phyloP scores from a whole-genome alignment of 345 rosid species.

The Brassica napus region DNA sequence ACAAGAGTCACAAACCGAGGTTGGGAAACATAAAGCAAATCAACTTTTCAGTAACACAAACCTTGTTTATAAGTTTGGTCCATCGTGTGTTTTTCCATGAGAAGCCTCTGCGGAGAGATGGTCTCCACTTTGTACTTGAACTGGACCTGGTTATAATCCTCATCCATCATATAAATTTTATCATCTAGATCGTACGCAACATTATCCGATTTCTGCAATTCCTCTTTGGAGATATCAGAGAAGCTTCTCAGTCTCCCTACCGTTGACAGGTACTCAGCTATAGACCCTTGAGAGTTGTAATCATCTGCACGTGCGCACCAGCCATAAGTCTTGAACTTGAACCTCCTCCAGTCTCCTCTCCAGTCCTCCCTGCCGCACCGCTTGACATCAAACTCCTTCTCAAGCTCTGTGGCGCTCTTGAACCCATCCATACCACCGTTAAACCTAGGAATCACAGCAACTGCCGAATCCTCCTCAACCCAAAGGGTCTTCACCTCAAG shows the following conservation, averaged over 20 bases:
- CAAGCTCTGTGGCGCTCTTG: conserved; percentile 55
- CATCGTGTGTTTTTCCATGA: conserved; percentile 67
- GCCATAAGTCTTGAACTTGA: conserved; percentile 44
- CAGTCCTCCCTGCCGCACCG: conserved; percentile 55
- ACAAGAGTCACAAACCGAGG: not conserved
- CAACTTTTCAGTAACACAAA: conserved; percentile 10
- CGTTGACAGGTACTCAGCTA: conserved; percentile 65
- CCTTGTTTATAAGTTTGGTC: conserved; percentile 70
- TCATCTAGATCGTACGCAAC: conserved; percentile 42
- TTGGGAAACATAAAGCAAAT: no score
- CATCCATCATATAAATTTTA: conserved; percentile 61
- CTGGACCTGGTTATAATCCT: conserved; percentile 49
- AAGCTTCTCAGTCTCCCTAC: conserved; percentile 50
- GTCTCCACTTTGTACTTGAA: conserved; percentile 56
- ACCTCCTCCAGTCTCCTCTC: conserved; percentile 45
- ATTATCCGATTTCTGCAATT: no score
- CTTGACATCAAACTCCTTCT: conserved; percentile 52
- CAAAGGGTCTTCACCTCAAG: conserved; percentile 48
- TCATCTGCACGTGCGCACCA: conserved; percentile 89
- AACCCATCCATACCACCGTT: conserved; percentile 61
- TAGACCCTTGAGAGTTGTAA: conserved; percentile 49
- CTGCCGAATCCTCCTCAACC: conserved; percentile 43
- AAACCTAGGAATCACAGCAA: conserved; percentile 56
- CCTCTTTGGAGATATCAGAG: no score
- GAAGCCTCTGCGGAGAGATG: conserved; percentile 58